Evolutionary conservation across 352 stramenopile genomes (phyloP).

Genomic region (Pythium guiyangense): DNA sequence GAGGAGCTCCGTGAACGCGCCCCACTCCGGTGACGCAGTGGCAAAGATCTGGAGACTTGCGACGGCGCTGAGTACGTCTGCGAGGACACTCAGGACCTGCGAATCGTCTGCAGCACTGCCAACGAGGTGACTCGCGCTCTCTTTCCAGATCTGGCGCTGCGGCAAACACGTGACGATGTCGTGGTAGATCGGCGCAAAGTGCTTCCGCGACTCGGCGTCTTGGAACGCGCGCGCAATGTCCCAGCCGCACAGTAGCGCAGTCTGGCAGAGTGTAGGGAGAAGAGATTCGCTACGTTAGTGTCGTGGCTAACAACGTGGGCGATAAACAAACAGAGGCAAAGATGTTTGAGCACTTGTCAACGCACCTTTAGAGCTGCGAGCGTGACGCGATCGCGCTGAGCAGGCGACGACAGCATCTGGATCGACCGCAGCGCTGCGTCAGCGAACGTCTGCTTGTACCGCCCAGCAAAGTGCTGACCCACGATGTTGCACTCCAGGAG

Average conservation of each 20-base stretch:
- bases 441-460: constrained; percentile 10
- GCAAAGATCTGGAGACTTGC: constrained; percentile 26
- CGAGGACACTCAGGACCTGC: constrained; percentile 26
- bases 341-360: neutral
- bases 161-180: constrained; percentile 46
- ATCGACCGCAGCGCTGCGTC: constrained; percentile 8
- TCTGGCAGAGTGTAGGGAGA: constrained; percentile 7
- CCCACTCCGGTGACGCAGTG: constrained; percentile 31
- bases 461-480: neutral
- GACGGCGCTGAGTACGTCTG: constrained; percentile 36
- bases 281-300: neutral
- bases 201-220: constrained; percentile 18
- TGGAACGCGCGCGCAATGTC: constrained; percentile 35
- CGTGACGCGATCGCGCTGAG: constrained; percentile 7
- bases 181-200: constrained; percentile 34
- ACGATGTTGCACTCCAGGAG: constrained; percentile 11
- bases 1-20: constrained; percentile 43
- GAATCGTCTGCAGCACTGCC: constrained; percentile 26
- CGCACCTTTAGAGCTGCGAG: constrained; percentile 23
- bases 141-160: constrained; percentile 33
- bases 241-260: constrained; percentile 42
- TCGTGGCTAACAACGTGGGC: neutral
- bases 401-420: constrained; percentile 1
- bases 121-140: constrained; percentile 22
- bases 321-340: constrained; percentile 14